Evolutionary conservation across 2,329 filamentous ascomycete genomes (phyloP), one percentile per base, ranked within the genome.

Genomic region (Blumeria hordei): DNA sequence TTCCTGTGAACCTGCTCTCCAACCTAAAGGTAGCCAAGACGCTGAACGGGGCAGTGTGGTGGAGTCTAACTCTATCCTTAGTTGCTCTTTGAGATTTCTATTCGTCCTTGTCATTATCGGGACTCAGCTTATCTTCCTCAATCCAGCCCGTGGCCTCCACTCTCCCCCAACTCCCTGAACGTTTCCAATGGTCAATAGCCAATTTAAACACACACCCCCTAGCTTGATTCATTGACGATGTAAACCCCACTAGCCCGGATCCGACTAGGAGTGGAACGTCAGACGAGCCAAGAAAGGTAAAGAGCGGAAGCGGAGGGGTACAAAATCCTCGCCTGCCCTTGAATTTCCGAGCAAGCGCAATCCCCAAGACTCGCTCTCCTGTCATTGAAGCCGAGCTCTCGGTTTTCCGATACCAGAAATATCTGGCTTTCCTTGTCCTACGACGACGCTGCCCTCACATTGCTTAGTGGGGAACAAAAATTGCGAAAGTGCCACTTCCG

Each of bases 291-390:
- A 53, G 50, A 53, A 45, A 41, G 35, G 32, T 36, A 3, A 21
- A 53, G n/a, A 16, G 50, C 16, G 50, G n/a, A 53, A 53, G 50
- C 50, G 50, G 50, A 53, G 50, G 50, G 32, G 28, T 53, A 53
- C 50, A 53, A 53, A 53, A 53, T 53, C 50, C 50, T 36, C 50
- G 37, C 50, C 6, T 36, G 32, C 50, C 50, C 50, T 39, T 21
- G n/a, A 37, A 39, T n/a, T 39, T 53, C 50, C 34, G 49, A 21
- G 21, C 12, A 12, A 39, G 50, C 34, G 34, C 35, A 36, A 21
- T 16, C 12, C 35, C 50, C 50, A 53, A 53, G 50, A 53, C 50
- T 28, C 41, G 10, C 43, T 21, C 16, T 21, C 16, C 43, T 21
- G 11, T 21, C 28, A n/a, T 45, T 18, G 43, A 45, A 45, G 41